Conservation (phyloP, 306 rosid species). For the Datisca glomerata region DNA sequence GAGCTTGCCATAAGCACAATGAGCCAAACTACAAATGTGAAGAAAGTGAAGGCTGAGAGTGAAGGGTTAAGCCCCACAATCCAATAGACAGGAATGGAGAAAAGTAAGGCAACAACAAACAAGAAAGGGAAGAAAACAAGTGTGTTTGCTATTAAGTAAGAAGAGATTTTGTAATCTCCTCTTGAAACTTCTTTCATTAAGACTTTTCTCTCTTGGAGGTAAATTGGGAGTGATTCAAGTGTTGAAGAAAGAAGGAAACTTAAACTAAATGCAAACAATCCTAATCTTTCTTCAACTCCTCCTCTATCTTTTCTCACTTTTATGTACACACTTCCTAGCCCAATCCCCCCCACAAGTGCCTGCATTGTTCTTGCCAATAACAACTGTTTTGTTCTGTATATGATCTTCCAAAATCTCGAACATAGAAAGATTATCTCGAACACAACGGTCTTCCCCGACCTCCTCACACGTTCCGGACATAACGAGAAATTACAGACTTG, state of each 20-base stretch:
- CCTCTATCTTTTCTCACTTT: slow-evolving; percentile 57
- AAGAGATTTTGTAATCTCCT: slow-evolving; percentile 66
- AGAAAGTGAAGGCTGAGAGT: slow-evolving; percentile 44
- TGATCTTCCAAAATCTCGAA: slow-evolving; percentile 77
- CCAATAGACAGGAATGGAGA: slow-evolving; percentile 70
- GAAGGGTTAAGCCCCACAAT: slow-evolving; percentile 84
- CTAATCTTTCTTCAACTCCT: slow-evolving; percentile 60
- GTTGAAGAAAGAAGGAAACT: slow-evolving; percentile 86
- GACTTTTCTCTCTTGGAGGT: slow-evolving; percentile 73
- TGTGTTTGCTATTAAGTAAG: slow-evolving; percentile 82
- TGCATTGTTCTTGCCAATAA: slow-evolving; percentile 77
- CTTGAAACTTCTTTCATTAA: slow-evolving; percentile 85
- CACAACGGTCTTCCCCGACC: too few species aligned
- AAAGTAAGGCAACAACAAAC: slow-evolving; percentile 56
- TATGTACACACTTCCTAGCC: slow-evolving; percentile 64
- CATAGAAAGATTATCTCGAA: slow-evolving; percentile 60
- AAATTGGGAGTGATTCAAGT: slow-evolving; percentile 84
- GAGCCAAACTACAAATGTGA: slow-evolving; percentile 76
- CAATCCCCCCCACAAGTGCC: slow-evolving; percentile 83
- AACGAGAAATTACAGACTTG: slow-evolving; percentile 15
- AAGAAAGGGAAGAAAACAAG: slow-evolving; percentile 68
- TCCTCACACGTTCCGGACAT: too few species aligned
- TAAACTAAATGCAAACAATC: slow-evolving; percentile 77
- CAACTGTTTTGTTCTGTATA: slow-evolving; percentile 82
- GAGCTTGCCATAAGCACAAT: slow-evolving; percentile 88